A percentile compares a stretch with the other conserved stretches of the same genome.
Conservation (phyloP, 805 yeast species). For the Hanseniaspora clermontiae region DNA sequence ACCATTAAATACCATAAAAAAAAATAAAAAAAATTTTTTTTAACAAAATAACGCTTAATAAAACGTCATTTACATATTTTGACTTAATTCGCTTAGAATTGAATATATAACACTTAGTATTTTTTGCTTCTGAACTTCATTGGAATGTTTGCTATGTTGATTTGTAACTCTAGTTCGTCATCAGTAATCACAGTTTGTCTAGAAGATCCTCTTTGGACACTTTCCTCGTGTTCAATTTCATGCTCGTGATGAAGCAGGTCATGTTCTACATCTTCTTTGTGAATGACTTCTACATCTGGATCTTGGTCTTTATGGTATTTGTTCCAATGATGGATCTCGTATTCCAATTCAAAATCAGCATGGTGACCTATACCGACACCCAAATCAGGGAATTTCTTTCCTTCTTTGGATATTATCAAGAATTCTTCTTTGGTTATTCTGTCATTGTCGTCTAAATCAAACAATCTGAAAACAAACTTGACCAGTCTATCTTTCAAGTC, state of each 20-base stretch:
- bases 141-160: slow-evolving; percentile 30
- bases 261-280: slow-evolving; percentile 79
- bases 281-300: slow-evolving; percentile 69
- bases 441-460: slow-evolving; percentile 59
- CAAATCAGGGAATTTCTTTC: slow-evolving; percentile 76
- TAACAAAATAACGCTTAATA: background rate
- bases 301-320: slow-evolving; percentile 63
- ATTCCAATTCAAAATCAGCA: slow-evolving; percentile 83
- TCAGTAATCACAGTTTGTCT: slow-evolving; percentile 29
- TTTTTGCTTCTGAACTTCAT: slow-evolving; percentile 24
- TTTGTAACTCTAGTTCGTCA: slow-evolving; percentile 31
- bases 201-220: slow-evolving; percentile 27
- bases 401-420: slow-evolving; percentile 43
- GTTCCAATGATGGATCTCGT: slow-evolving; percentile 91
- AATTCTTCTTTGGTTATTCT: slow-evolving; percentile 58
- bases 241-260: slow-evolving; percentile 77
- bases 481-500: slow-evolving; percentile 45
- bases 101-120: background rate
- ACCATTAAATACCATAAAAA: background rate
- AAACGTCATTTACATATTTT: background rate
- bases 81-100: no score
- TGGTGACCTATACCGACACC: slow-evolving; percentile 93
- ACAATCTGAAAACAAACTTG: slow-evolving; percentile 39
- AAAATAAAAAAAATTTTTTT: background rate
- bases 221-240: slow-evolving; percentile 53